Evolutionary conservation across 1,284 basidiomycete genomes (phyloP).

Genomic region (Inonotus hispidus): DNA sequence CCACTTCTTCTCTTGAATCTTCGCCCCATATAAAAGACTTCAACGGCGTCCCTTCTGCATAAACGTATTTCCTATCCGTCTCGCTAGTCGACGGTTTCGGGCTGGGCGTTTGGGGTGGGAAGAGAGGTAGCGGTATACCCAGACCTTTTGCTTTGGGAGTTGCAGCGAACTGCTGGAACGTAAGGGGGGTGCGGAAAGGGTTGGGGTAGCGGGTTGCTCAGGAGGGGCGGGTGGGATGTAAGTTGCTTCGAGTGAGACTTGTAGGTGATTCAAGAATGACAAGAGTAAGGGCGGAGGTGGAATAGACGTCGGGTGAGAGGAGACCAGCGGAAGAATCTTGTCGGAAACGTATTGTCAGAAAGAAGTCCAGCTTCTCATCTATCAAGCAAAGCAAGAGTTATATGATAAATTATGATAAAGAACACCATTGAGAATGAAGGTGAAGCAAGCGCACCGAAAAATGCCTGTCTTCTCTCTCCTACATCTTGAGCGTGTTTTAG

Average conservation of each 20-base stretch:
- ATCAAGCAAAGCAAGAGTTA: too few relatives aligned
- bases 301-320: constrained; percentile 28
- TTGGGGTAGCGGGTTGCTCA: constrained; percentile 30
- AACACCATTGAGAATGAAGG: background rate
- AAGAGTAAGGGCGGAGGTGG: constrained; percentile 53
- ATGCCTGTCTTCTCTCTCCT: constrained; percentile 61
- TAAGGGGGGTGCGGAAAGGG: constrained; percentile 40
- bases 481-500: constrained; percentile 26
- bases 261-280: constrained; percentile 62
- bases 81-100: constrained; percentile 66
- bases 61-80: constrained; percentile 66
- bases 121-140: constrained; percentile 51
- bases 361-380: constrained; percentile 73
- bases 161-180: constrained; percentile 13
- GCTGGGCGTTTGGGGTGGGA: constrained; percentile 71
- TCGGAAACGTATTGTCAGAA: constrained; percentile 53
- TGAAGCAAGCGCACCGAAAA: constrained; percentile 58
- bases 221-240: constrained; percentile 61
- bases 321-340: constrained; percentile 28
- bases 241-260: constrained; percentile 74
- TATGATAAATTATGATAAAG: constrained; percentile 20
- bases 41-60: constrained; percentile 70
- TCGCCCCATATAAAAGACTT: constrained; percentile 71
- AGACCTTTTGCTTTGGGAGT: constrained; percentile 27
- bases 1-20: constrained; percentile 39